Evolutionary conservation across 306 rosid species (phyloP), one percentile per base, ranked within the genome.

Genomic region (Mucuna pruriens): DNA sequence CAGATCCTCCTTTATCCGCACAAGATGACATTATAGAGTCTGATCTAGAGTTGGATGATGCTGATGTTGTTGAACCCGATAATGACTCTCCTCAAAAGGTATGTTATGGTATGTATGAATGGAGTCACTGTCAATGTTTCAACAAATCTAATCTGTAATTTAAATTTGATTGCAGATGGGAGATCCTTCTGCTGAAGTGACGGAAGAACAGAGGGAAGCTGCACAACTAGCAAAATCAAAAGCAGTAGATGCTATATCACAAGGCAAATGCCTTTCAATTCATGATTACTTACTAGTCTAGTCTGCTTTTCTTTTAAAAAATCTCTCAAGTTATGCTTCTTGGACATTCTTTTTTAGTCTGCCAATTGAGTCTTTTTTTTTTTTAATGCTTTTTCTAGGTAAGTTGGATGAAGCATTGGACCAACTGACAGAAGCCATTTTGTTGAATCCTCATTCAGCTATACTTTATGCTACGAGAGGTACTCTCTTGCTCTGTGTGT

Each of bases 401-500:
- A 86, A 85, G 51, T 57, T 88, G 78, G 90, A 90, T 69, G 89
- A 92, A 54, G 94, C 98, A n/a, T 80, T 90, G n/a, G 89, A 84
- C 79, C 86, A 77, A 81, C 90, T 94, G 57, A 94, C 98, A 0
- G 85, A 90, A 90, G 95, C 95, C 74, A 83, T 94, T 68, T 83
- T 88, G 87, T 87, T 90, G 85, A 92, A 94, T 85, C 95, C 97
- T 3, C 85, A 76, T 63, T 94, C 98, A 34, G 88, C 98, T 48
- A 94, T 94, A 84, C 86, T 87, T 44, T 90, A 90, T 92, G 97
- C 92, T 33, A 85, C 92, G 68, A 86, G 97, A 94, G 98, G 98
- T 94, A 62, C 76, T 20, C 19, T 16, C 3, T 42, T 2, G 5
- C 7, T 7, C 51, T 20, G 36, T 54, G 29, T 51, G 69, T 39